Base-by-base conservation (phyloP, 2,329 filamentous ascomycete genomes). In the Grosmannia huntii region DNA sequence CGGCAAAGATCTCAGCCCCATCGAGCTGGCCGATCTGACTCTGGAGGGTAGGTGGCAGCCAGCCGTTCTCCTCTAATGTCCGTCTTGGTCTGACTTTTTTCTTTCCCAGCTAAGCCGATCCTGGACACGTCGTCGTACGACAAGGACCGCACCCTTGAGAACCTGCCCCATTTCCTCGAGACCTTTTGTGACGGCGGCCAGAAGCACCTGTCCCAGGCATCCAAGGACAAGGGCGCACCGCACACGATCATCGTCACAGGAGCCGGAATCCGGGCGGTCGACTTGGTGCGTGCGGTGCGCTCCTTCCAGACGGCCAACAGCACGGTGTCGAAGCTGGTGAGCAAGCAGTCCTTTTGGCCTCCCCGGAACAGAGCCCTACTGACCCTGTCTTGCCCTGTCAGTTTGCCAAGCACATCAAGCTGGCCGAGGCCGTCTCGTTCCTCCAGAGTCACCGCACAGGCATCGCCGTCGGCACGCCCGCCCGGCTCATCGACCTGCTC, bases 391-490 rank as follows among this genome's bases (percentile, higher is more conserved):
- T 14, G 14, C 19, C 38, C 6, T 41, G 14, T 19, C 57, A 82
- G 68, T 99, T 99, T 71, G 92, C 94, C 36, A 99, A 99, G 71
- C 94, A 99, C 70, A 95, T 99, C 76, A 99, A 99, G 73, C 73
- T 99, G 12, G 82, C 89, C 57, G 92, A 97, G 66, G 88, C 91
- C 38, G 83, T 91, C 56, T 78, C 86, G 60, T 88, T 87, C 68
- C 82, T 95, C 49, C 79, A 87, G 66, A 78, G 73, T 57, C 76
- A 73, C 64, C 85, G 85, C 61, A 89, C 90, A 14, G 89, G 90
- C 31, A 88, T 97, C 62, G 91, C 87, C 3, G 89, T 96, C 16
- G 94, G 94, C 4, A 99, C 94, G 5, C 92, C 94, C 5, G 82
- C 87, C 54, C 80, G 94, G 53, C 73, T 99, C 48, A 84, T 82